phyloP scores from a whole-genome alignment of 2,329 filamentous ascomycete species.

The Calycina herbarum region DNA sequence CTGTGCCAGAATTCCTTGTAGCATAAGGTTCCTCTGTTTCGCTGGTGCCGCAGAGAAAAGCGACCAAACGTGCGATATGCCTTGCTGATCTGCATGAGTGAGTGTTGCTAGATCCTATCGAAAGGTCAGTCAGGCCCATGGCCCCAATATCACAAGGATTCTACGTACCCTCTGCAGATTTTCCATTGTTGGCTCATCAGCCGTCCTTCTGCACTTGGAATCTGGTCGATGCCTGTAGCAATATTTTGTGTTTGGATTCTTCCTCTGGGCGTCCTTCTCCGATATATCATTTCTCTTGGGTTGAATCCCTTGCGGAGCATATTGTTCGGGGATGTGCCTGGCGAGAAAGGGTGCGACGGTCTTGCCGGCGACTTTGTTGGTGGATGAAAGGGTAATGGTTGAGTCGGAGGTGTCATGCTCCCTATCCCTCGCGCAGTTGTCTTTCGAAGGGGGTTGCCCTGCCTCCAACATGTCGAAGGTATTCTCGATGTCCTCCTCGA shows the following conservation, averaged over 20 bases:
- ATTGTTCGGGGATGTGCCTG: slow-evolving; percentile 85
- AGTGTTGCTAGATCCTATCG: slow-evolving; percentile 76
- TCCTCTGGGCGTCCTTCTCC: slow-evolving; percentile 38
- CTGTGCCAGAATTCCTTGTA: slow-evolving; percentile 92
- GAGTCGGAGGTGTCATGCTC: slow-evolving; percentile 26
- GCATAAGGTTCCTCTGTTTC: slow-evolving; percentile 93
- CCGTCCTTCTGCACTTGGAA: slow-evolving; percentile 87
- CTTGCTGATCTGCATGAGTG: slow-evolving; percentile 84
- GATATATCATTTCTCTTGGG: slow-evolving; percentile 39
- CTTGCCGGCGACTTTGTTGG: slow-evolving; percentile 33
- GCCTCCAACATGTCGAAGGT: slow-evolving; percentile 15
- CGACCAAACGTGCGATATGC: slow-evolving; percentile 96
- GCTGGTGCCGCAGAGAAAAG: slow-evolving; percentile 93
- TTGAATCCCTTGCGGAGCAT: slow-evolving; percentile 71
- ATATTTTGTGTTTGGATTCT: slow-evolving; percentile 78
- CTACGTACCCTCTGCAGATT: slow-evolving; percentile 77
- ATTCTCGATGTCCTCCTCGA: slow-evolving; percentile 21
- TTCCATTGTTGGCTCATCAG: slow-evolving; percentile 95
- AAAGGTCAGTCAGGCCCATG: slow-evolving; percentile 16
- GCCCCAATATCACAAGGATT: neutral
- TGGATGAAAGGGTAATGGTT: slow-evolving; percentile 32
- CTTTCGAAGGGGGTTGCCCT: slow-evolving; percentile 29
- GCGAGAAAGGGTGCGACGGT: slow-evolving; percentile 70
- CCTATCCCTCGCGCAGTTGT: slow-evolving; percentile 28
- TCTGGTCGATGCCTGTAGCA: slow-evolving; percentile 96